phyloP scores from a whole-genome alignment of 257 asterid genomes.

The Paraleonurus japonicus region DNA sequence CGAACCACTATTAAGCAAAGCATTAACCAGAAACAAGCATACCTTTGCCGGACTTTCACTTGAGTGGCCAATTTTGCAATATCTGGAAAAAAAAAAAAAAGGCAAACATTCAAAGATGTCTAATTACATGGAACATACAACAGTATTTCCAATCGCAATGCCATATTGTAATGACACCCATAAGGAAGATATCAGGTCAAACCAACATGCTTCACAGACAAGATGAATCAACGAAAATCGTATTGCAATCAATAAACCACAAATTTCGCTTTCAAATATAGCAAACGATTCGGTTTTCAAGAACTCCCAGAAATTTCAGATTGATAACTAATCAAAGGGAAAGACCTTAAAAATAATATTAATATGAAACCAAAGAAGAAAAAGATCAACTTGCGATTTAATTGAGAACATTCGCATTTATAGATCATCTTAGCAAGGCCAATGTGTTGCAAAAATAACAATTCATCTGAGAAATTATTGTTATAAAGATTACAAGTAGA shows the following conservation, averaged over 20 bases:
- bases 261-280: not conserved
- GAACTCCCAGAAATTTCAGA: not conserved
- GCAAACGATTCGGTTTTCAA: not conserved
- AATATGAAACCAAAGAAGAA: not conserved
- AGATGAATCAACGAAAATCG: not conserved
- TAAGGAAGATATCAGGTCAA: not conserved
- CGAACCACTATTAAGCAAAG: not conserved
- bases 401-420: not conserved
- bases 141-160: not conserved
- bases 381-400: not conserved
- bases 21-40: constrained; percentile 5
- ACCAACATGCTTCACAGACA: not conserved
- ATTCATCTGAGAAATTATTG: not conserved
- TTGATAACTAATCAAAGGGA: not conserved
- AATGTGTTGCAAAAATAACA: not conserved
- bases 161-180: not conserved
- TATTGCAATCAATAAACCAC: not conserved
- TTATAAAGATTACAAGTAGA: constrained; percentile 52
- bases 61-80: constrained; percentile 81
- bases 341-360: not conserved
- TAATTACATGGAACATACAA: not conserved
- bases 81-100: constrained; percentile 42
- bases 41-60: constrained; percentile 97
- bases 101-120: not conserved
- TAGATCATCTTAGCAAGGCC: not conserved